Evolutionary conservation across 768 basidiomycete genomes (phyloP), one percentile per base, ranked within the genome.

Genomic region (Astraeus odoratus): DNA sequence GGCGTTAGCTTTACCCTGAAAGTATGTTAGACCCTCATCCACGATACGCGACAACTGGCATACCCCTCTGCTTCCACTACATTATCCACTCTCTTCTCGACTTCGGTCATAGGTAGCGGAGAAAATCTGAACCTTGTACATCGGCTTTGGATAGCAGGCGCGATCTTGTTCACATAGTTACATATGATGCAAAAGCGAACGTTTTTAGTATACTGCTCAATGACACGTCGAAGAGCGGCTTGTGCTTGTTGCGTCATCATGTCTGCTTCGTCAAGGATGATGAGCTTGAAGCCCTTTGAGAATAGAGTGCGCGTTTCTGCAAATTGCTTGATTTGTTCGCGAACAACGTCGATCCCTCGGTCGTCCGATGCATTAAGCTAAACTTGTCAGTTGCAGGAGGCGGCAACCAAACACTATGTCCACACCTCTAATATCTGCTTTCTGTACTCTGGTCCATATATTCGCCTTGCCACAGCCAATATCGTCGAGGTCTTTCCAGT

Each of bases 211-310:
- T 96, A 98, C 53, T 96, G 94, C 65, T 99, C 96, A 53, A 99
- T 97, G 27, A 98, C 86, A 56, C 96, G 86, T 23, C 96, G 86
- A 24, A 99, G 78, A 20, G 96, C 96, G 3, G 94, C 89, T 60
- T 99, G 96, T 1, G 96, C 96, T 45, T 89, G 86, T 51, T 92
- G 85, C 0, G 96, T 99, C 96, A 99, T 99, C 95, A 96, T 96
- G 72, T 99, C 96, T n/a, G 96, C 96, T 66, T 99, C 96, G 55
- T 99, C 96, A 26, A 99, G 80, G 50, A 99, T 83, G 65, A 99
- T 95, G 61, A 99, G 83, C 59, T 98, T 99, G 78, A 83, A 98
- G 15, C 91, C 91, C 57, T 93, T 93, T 10, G 91, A 80, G 59
- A 82, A 86, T 5, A 97, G 67, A 8, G 92, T 96, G 42, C 92